A percentile compares a stretch with the other conserved stretches of the same genome.
phyloP scores from a whole-genome alignment of 2,329 filamentous ascomycete genomes.

The Monosporascus ibericus region DNA sequence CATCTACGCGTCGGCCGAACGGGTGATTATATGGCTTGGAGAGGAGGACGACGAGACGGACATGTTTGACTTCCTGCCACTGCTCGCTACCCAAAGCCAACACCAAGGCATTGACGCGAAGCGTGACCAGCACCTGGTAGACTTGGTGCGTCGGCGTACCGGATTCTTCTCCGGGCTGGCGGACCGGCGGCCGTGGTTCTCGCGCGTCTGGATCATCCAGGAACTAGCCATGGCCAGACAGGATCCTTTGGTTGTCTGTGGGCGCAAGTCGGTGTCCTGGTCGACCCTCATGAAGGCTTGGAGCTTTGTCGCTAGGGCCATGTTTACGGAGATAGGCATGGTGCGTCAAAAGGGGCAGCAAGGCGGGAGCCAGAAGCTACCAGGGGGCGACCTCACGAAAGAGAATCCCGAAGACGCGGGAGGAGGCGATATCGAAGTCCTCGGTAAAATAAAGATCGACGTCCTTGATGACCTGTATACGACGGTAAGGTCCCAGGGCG shows the following conservation, averaged over 20 bases:
- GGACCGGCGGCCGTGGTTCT: conserved; percentile 3
- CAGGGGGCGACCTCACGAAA: too few species aligned
- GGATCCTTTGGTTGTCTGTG: conserved; percentile 4
- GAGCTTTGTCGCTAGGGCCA: not conserved
- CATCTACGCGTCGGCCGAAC: conserved; percentile 8
- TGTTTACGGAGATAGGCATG: not conserved
- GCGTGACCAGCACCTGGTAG: not conserved
- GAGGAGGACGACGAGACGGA: conserved; percentile 2
- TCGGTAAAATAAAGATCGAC: not conserved
- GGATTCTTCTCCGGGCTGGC: conserved; percentile 1
- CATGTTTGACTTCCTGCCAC: conserved; percentile 1
- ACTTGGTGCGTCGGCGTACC: not conserved
- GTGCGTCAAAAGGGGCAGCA: not conserved
- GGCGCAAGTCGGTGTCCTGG: conserved; percentile 2
- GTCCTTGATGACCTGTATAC: conserved; percentile 2
- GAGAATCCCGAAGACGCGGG: too few species aligned
- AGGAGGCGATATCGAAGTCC: conserved; percentile 1
- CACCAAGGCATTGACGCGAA: not conserved
- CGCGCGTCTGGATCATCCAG: conserved; percentile 8
- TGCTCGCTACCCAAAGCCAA: conserved; percentile 1
- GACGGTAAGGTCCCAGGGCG: conserved; percentile 1
- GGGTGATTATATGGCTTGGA: conserved; percentile 10
- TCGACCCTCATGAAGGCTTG: conserved; percentile 2
- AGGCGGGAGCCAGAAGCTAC: too few species aligned
- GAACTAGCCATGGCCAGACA: conserved; percentile 6